These are phyloP conservation scores for Fusarium sp. DNA, from an alignment of 2,329 filamentous ascomycete genomes.

Conservation along the genomic window DNA sequence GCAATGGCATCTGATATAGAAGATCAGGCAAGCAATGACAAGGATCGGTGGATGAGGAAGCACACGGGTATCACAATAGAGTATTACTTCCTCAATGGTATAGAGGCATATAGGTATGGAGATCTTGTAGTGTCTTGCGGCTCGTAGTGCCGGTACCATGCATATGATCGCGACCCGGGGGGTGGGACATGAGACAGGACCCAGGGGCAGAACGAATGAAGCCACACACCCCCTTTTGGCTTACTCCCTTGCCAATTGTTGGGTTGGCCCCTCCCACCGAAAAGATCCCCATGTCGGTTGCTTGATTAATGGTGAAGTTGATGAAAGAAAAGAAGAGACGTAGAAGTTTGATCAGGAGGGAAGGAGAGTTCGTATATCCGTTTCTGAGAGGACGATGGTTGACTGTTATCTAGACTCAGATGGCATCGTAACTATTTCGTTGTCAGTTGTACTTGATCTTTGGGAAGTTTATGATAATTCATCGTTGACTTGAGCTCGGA, in stretches of 20 bases:
- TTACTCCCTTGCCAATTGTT: background rate
- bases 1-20: constrained; percentile 23
- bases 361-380: background rate
- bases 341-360: background rate
- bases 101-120: background rate
- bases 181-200: background rate
- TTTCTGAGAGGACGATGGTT: background rate
- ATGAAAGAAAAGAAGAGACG: background rate
- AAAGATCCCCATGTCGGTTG: background rate
- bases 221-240: background rate
- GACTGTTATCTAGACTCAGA: background rate
- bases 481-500: too few relatives aligned
- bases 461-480: background rate
- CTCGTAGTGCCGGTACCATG: background rate
- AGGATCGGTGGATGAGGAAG: constrained; percentile 19
- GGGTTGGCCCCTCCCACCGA: background rate
- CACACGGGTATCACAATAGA: constrained; percentile 7
- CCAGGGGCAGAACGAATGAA: background rate
- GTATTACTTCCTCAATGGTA: background rate
- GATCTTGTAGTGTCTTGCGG: background rate
- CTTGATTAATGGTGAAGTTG: background rate
- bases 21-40: background rate
- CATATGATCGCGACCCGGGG: background rate
- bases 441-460: too few relatives aligned
- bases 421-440: too few relatives aligned